Conservation (phyloP, 108 stramenopile genomes). For the Mayamaea pseudoterrestris region DNA sequence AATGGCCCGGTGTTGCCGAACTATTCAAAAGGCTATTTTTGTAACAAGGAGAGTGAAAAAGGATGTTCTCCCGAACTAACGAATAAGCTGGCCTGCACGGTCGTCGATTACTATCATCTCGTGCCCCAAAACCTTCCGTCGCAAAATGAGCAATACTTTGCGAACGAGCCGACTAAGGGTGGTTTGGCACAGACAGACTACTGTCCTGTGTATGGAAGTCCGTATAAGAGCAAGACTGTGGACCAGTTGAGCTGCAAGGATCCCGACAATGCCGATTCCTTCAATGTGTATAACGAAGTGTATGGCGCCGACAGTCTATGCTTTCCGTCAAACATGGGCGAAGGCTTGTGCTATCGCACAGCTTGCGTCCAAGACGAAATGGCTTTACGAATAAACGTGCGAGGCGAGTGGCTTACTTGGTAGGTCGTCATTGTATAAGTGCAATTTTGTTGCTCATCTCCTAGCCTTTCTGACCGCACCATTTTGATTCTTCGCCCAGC, state of each 20-base stretch:
- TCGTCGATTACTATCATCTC: slow-evolving; percentile 55
- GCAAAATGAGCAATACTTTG: slow-evolving; percentile 55
- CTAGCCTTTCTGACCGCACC: slow-evolving; percentile 19
- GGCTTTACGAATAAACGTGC: slow-evolving; percentile 28
- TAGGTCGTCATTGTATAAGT: too few relatives aligned
- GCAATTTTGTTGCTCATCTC: too few relatives aligned
- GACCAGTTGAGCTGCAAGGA: slow-evolving; percentile 50
- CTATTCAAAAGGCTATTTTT: slow-evolving; percentile 61
- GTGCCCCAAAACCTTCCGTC: slow-evolving; percentile 32
- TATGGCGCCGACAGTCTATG: slow-evolving; percentile 61
- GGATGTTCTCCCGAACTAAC: slow-evolving; percentile 56
- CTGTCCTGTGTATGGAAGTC: slow-evolving; percentile 71
- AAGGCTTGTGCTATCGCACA: slow-evolving; percentile 63
- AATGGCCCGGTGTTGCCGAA: slow-evolving; percentile 37
- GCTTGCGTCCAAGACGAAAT: slow-evolving; percentile 55
- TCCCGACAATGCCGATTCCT: slow-evolving; percentile 29
- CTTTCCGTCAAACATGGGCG: slow-evolving; percentile 51
- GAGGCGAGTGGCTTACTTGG: slow-evolving; percentile 28
- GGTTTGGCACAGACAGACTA: slow-evolving; percentile 70
- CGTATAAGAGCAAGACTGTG: slow-evolving; percentile 39
- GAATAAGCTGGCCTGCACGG: slow-evolving; percentile 74
- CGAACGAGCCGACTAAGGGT: slow-evolving; percentile 33
- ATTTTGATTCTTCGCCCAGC: too few relatives aligned
- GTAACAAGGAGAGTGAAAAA: slow-evolving; percentile 31
- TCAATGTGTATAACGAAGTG: slow-evolving; percentile 24